These are phyloP conservation scores for Phytomonas serpens DNA, from an alignment of 208 protist species.

Conservation along the genomic window DNA sequence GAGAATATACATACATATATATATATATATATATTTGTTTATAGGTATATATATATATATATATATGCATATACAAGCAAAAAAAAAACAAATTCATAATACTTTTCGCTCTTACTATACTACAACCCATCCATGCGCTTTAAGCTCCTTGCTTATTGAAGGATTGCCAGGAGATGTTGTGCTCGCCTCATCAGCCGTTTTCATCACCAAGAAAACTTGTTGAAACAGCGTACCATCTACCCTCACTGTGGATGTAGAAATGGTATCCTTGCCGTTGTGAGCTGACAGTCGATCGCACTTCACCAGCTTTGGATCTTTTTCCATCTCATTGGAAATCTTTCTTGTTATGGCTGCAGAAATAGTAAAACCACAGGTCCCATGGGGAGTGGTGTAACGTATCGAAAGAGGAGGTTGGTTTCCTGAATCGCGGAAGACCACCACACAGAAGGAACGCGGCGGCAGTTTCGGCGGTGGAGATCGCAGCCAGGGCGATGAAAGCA, in stretches of 20 bases:
- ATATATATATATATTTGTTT: conserved; percentile 9
- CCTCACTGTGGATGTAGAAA: conserved; percentile 7
- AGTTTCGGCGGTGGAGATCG: conserved; percentile 41
- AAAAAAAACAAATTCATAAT: conserved; percentile 1
- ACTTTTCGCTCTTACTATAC: neutral
- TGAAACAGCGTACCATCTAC: conserved; percentile 3
- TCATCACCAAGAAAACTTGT: neutral
- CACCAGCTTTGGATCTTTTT: conserved; percentile 1
- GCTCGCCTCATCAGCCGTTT: neutral
- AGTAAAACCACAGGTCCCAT: neutral
- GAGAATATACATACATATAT: conserved; percentile 2
- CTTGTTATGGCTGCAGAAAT: neutral
- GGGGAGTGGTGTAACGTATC: neutral
- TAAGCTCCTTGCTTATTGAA: conserved; percentile 4
- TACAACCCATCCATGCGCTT: neutral
- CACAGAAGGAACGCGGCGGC: conserved; percentile 24
- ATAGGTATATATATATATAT: conserved; percentile 1
- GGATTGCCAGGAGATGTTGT: neutral
- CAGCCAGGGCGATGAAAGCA: conserved; percentile 22
- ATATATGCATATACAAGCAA: conserved; percentile 10
- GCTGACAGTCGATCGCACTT: neutral
- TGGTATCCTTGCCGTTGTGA: neutral
- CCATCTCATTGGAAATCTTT: neutral
- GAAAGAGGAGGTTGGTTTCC: neutral
- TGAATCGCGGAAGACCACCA: conserved; percentile 11